A percentile compares a stretch with the other conserved stretches of the same genome.
phyloP scores from a whole-genome alignment of 148 eudicot species.

The Selenicereus undatus region DNA sequence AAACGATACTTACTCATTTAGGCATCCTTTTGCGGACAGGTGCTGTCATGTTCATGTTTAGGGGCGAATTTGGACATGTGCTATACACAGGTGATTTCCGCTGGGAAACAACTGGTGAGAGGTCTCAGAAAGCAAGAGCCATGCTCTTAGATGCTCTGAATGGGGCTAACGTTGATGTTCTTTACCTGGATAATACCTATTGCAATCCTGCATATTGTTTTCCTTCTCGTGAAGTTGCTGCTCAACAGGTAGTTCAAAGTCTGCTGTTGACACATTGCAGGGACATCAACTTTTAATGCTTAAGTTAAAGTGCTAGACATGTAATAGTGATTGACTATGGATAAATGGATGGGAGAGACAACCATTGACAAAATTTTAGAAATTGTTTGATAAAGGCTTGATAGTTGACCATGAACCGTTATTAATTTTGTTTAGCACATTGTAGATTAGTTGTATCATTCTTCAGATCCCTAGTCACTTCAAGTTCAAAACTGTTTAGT shows the following conservation, averaged over 20 bases:
- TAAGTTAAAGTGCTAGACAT: neutral
- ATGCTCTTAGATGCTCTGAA: slow-evolving; percentile 58
- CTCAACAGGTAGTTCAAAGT: slow-evolving; percentile 48
- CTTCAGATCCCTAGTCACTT: neutral
- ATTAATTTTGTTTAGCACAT: neutral
- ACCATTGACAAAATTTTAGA: neutral
- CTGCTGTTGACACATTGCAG: neutral
- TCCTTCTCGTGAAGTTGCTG: slow-evolving; percentile 71
- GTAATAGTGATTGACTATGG: neutral
- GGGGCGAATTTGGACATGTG: slow-evolving; percentile 71
- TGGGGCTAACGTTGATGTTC: slow-evolving; percentile 46
- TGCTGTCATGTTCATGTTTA: slow-evolving; percentile 80
- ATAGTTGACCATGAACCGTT: neutral
- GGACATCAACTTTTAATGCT: neutral
- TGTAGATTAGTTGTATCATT: neutral
- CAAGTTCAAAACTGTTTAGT: neutral
- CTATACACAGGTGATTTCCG: slow-evolving; percentile 91
- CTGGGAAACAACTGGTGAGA: slow-evolving; percentile 59
- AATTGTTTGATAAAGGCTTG: neutral
- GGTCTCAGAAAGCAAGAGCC: slow-evolving; percentile 43
- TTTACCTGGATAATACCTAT: slow-evolving; percentile 79
- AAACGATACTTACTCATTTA: neutral
- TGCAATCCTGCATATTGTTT: slow-evolving; percentile 66
- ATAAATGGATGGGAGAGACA: neutral
- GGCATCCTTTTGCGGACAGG: slow-evolving; percentile 35